Conservation (phyloP, 1,284 basidiomycete genomes). For the Microstroma glucosiphilum region DNA sequence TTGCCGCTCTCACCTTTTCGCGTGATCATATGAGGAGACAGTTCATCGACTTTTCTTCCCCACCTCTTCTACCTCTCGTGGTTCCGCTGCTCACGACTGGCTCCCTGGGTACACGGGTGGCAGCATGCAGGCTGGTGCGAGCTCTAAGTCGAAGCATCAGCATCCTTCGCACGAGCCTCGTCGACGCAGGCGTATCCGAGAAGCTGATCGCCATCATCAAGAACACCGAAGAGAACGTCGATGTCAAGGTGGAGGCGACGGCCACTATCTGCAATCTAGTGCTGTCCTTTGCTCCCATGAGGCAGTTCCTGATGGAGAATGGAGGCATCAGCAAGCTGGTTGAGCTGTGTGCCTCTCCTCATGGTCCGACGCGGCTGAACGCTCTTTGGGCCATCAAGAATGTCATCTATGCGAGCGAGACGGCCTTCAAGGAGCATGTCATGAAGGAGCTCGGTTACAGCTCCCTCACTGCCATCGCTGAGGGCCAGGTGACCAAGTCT, state of each 20-base stretch:
- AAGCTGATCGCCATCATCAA: constrained; percentile 33
- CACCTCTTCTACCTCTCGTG: constrained; percentile 30
- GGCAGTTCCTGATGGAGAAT: constrained; percentile 28
- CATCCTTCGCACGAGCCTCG: constrained; percentile 37
- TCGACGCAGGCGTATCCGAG: constrained; percentile 40
- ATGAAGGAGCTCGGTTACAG: constrained; percentile 23
- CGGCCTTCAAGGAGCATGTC: constrained; percentile 23
- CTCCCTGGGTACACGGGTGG: constrained; percentile 37
- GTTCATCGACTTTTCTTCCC: constrained; percentile 29
- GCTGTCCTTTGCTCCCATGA: constrained; percentile 44
- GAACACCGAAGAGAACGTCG: constrained; percentile 14
- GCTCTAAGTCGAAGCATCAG: constrained; percentile 38
- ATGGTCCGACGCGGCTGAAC: constrained; percentile 21
- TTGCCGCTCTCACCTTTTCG: constrained; percentile 35
- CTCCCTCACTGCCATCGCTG: constrained; percentile 16
- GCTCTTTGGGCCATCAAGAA: constrained; percentile 48
- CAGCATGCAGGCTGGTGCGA: constrained; percentile 36
- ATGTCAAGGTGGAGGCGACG: constrained; percentile 27
- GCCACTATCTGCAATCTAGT: constrained; percentile 44
- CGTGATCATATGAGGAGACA: constrained; percentile 35
- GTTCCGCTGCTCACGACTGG: constrained; percentile 27
- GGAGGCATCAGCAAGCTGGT: constrained; percentile 32
- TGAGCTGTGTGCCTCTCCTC: constrained; percentile 8
- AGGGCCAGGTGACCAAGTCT: background rate
- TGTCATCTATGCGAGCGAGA: constrained; percentile 29